Conservation (phyloP, 345 rosid species). For the Tarenaya hassleriana region DNA sequence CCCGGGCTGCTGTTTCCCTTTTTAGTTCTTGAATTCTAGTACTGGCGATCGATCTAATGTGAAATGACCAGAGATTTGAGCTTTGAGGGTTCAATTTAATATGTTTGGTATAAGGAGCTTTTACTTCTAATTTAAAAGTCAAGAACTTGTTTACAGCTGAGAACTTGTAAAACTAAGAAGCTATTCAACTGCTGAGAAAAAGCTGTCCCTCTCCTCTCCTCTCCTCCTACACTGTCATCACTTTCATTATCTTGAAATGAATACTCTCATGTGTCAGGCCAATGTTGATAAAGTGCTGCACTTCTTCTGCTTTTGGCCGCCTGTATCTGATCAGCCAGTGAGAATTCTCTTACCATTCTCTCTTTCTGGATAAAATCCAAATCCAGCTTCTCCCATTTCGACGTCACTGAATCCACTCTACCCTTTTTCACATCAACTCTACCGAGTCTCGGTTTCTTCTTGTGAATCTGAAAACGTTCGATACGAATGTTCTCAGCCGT, state of each 20-base stretch:
- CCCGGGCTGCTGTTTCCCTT: no score
- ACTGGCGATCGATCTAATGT: no score
- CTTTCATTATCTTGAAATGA: background rate
- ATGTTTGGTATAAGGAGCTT: no score
- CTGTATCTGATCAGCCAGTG: constrained; percentile 81
- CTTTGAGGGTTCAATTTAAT: no score
- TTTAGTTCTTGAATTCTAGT: no score
- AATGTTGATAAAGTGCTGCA: constrained; percentile 12
- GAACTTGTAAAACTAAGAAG: no score
- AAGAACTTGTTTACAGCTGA: no score
- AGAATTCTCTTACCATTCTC: constrained; percentile 40
- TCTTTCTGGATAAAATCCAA: constrained; percentile 48
- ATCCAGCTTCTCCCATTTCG: constrained; percentile 55
- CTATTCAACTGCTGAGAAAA: no score
- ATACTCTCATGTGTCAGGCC: constrained; percentile 15
- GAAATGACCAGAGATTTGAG: no score
- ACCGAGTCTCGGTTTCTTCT: constrained; percentile 38
- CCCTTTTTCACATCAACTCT: constrained; percentile 29
- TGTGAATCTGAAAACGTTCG: constrained; percentile 44
- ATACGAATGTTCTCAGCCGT: background rate
- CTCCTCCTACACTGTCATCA: no score
- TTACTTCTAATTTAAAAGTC: no score
- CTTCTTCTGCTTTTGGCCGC: constrained; percentile 57
- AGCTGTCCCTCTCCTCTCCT: no score
- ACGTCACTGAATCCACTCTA: constrained; percentile 25